phyloP scores from a whole-genome alignment of 192 early-diverging fungal species.

The Coemansia sp. region DNA sequence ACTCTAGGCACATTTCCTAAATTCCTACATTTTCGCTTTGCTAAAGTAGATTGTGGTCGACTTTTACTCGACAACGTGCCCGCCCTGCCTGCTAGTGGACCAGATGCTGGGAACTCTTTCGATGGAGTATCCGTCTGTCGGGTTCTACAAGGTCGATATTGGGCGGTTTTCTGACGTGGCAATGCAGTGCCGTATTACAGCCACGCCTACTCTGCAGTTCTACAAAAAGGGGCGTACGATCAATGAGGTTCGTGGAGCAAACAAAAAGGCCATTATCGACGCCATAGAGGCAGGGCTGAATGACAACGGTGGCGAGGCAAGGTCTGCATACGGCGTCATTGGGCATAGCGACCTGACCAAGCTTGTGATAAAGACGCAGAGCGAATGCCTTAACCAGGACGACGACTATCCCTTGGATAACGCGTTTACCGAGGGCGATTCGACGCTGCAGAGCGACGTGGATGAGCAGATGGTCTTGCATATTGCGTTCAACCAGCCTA shows the following conservation, averaged over 20 bases:
- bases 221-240: slow-evolving; percentile 73
- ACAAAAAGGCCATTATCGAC: slow-evolving; percentile 64
- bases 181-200: slow-evolving; percentile 34
- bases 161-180: slow-evolving; percentile 35
- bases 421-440: slow-evolving; percentile 68
- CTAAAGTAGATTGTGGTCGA: slow-evolving; percentile 42
- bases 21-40: background rate
- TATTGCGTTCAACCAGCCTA: slow-evolving; percentile 81
- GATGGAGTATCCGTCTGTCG: slow-evolving; percentile 26
- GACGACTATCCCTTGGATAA: slow-evolving; percentile 71
- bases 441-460: slow-evolving; percentile 83
- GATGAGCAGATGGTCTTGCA: slow-evolving; percentile 92
- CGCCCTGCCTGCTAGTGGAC: slow-evolving; percentile 43
- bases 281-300: slow-evolving; percentile 55
- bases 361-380: slow-evolving; percentile 64
- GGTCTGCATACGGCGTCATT: slow-evolving; percentile 48
- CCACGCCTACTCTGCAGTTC: slow-evolving; percentile 55
- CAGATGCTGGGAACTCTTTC: slow-evolving; percentile 21
- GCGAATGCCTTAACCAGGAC: slow-evolving; percentile 84
- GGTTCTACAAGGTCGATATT: slow-evolving; percentile 50
- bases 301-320: slow-evolving; percentile 10
- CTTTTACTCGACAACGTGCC: slow-evolving; percentile 46
- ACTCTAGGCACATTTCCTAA: too few species aligned
- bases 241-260: slow-evolving; percentile 77
- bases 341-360: slow-evolving; percentile 63